These are phyloP conservation scores for Aspergillus niger DNA, from an alignment of 2,329 filamentous ascomycete species.

Conservation along the genomic window DNA sequence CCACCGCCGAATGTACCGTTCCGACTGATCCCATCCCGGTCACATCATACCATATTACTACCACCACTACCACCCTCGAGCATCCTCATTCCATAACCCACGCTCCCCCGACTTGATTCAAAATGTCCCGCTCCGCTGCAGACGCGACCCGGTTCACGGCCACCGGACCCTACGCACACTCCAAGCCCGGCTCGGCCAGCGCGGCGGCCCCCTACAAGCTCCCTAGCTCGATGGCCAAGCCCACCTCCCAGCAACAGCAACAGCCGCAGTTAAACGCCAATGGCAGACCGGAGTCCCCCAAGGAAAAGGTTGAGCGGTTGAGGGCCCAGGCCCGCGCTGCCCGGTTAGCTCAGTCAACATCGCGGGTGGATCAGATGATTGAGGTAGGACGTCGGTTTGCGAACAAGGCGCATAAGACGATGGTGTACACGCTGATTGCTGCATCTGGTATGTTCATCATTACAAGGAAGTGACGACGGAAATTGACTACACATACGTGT, in stretches of 20 bases:
- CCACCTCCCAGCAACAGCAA: slow-evolving; percentile 15
- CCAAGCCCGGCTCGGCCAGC: slow-evolving; percentile 33
- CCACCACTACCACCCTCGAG: neutral
- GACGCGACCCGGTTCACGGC: slow-evolving; percentile 56
- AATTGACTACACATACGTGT: neutral
- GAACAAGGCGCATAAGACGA: slow-evolving; percentile 62
- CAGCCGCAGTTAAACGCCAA: slow-evolving; percentile 25
- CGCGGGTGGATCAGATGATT: slow-evolving; percentile 57
- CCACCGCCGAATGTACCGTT: slow-evolving; percentile 1
- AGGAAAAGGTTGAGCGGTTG: slow-evolving; percentile 69
- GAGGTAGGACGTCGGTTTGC: slow-evolving; percentile 58
- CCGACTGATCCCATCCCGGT: neutral
- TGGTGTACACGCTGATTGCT: slow-evolving; percentile 62
- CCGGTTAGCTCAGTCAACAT: slow-evolving; percentile 61
- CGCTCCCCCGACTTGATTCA: neutral
- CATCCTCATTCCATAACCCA: neutral
- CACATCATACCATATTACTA: neutral
- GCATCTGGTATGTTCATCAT: slow-evolving; percentile 56
- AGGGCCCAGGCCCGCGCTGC: slow-evolving; percentile 69
- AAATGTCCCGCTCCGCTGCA: slow-evolving; percentile 51
- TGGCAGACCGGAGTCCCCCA: slow-evolving; percentile 60
- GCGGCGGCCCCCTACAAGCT: slow-evolving; percentile 35
- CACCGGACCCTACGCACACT: slow-evolving; percentile 51
- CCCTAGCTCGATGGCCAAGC: slow-evolving; percentile 29
- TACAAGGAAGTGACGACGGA: neutral